Base-by-base conservation (phyloP, 169 alveolate genomes). In the Plasmodium berghei region DNA sequence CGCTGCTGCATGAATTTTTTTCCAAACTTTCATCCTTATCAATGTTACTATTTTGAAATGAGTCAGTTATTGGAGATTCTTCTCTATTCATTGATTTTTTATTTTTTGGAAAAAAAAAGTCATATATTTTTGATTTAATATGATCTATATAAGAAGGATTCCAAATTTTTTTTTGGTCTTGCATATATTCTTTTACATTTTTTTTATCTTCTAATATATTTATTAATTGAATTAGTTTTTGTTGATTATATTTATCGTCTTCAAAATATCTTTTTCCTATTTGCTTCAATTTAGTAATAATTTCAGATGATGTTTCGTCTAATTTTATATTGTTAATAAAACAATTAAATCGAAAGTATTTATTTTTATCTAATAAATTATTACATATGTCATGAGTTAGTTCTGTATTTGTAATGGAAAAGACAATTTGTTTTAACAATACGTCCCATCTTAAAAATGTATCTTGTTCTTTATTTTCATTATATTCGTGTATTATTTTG, bases 351-450 rank as follows among this genome's bases (percentile, higher is more conserved):
- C 96, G 87, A 54, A 93, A 91, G 52, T 93, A 93, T 73, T 66
- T 75, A 18, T 88, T 45, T 46, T 24, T 67, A 49, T 91, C 92
- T 18, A 93, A 87, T 59, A 93, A 34, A 45, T 89, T 92, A 20
- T 73, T 63, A 26, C 93, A 77, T 46, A 89, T 73, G 22, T 86
- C 92, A 62, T 93, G 96, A 10, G 92, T 87, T 16, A 87, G 66
- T 55, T 93, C 96, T 22, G 96, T 93, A 62, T 93, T 89, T 12
- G 95, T 92, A n/a, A 94, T 94, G 3, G 95, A 90, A 28, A 83
- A 72, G 4, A 92, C 94, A 22, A 93, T 86, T 87, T 93, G 96
- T 9, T 58, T 77, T 34, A 93, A 45, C 5, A 93, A 34, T 2
- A 91, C 93, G 34, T 93, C 95, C 96, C 96, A 91, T 26, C 96